Evolutionary conservation across 257 asterid genomes (phyloP).

Genomic region (Nicotiana otophora): DNA sequence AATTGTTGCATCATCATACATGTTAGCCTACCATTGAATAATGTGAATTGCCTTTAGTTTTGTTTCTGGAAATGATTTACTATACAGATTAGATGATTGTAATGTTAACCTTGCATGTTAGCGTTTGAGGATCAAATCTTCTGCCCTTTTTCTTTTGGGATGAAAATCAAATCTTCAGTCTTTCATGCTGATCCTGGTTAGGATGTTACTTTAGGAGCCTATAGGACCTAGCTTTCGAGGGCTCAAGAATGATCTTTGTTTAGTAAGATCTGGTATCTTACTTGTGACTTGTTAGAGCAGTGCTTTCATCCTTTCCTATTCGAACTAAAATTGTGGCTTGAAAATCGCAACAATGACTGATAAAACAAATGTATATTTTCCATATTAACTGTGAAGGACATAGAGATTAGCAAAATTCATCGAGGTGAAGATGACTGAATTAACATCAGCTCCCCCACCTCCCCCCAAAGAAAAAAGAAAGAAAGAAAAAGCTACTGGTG

Average conservation of each 20-base stretch:
- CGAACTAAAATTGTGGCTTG: background rate
- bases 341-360: background rate
- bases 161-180: background rate
- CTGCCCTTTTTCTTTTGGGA: background rate
- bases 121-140: background rate
- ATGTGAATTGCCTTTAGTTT: background rate
- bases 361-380: background rate
- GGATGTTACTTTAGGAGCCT: background rate
- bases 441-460: too few species aligned
- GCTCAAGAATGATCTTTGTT: background rate
- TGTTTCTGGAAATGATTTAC: background rate
- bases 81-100: background rate
- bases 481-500: too few species aligned
- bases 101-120: background rate
- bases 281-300: background rate
- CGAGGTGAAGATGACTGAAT: background rate
- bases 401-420: background rate
- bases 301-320: background rate
- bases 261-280: background rate
- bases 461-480: too few species aligned
- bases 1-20: background rate
- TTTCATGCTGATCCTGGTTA: background rate
- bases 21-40: background rate
- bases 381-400: background rate
- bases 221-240: background rate